Base-by-base conservation (phyloP, 176 grass and related monocot genomes). In the Aegilops speltoides region DNA sequence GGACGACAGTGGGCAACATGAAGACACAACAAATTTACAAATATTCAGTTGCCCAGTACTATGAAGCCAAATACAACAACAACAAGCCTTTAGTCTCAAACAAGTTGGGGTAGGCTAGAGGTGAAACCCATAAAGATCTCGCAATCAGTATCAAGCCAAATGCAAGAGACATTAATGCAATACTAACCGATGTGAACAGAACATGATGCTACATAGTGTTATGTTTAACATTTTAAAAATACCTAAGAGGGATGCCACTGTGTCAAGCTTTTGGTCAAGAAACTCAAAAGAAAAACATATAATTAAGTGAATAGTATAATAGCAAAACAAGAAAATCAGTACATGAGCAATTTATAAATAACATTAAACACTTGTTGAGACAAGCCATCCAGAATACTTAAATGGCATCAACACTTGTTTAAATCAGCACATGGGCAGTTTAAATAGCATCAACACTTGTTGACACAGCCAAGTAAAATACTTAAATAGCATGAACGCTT, bases 141-240 rank as follows among this genome's bases (percentile, higher is more conserved):
- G 38, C 38, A 40, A 40, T 16, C 48, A 79, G 73, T 57, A 57
- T 89, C 76, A 40, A 74, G 13, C 46, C 72, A 48, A 46, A 24
- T 48, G 16, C 50, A 75, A 48, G 40, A 50, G 43, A 76, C 28
- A 73, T 76, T 29, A 76, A 76, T 52, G 16, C 73, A 76, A 45
- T 31, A 60, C 31, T 83, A 77, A 59, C 15, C 59, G 22, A 26
- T 68, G 48, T 3, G 14, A 69, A 79, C n/a, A 74, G 60, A 81
- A 68, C 23, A 29, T 78, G 46, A 66, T 38, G 45, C 59, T 76
- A 65, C 59, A 85, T 36, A 40, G 28, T 56, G 24, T 85, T 36
- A 66, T 74, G 31, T 80, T 12, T 80, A 76, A 65, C 3, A 56
- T 6, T 40, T 20, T 68, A 57, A 45, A 85, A 45, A 79, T 26